phyloP scores from a whole-genome alignment of 2,329 filamentous ascomycete genomes.

The Xylariales sp. region DNA sequence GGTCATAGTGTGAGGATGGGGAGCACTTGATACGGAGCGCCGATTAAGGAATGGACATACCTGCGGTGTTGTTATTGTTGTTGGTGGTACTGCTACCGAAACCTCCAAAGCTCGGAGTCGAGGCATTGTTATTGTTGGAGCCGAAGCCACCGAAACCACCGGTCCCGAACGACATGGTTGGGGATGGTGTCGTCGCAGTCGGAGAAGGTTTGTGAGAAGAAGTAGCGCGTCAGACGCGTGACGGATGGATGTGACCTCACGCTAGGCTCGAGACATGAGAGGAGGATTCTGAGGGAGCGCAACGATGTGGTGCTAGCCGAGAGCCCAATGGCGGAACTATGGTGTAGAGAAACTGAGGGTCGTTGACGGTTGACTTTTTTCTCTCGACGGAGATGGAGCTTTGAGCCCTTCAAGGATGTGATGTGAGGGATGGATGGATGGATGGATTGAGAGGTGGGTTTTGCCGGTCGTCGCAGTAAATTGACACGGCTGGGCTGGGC shows the following conservation, averaged over 20 bases:
- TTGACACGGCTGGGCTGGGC: not conserved
- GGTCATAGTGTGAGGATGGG: constrained; percentile 16
- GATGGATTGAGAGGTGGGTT: not conserved
- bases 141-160: constrained; percentile 52
- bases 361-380: too few species aligned
- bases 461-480: not conserved
- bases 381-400: too few species aligned
- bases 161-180: constrained; percentile 11
- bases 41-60: constrained; percentile 11
- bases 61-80: constrained; percentile 24
- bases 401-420: too few species aligned
- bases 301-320: too few species aligned
- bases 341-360: too few species aligned
- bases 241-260: constrained; percentile 5
- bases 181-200: not conserved
- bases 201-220: not conserved
- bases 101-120: constrained; percentile 26
- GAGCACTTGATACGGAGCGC: too few species aligned
- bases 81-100: constrained; percentile 35
- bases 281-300: not conserved
- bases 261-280: constrained; percentile 12
- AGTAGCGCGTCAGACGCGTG: constrained; percentile 13
- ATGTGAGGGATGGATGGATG: not conserved
- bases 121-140: constrained; percentile 28
- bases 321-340: too few species aligned